Base-by-base conservation (phyloP, 2,329 filamentous ascomycete genomes). In the Apiospora marii region DNA sequence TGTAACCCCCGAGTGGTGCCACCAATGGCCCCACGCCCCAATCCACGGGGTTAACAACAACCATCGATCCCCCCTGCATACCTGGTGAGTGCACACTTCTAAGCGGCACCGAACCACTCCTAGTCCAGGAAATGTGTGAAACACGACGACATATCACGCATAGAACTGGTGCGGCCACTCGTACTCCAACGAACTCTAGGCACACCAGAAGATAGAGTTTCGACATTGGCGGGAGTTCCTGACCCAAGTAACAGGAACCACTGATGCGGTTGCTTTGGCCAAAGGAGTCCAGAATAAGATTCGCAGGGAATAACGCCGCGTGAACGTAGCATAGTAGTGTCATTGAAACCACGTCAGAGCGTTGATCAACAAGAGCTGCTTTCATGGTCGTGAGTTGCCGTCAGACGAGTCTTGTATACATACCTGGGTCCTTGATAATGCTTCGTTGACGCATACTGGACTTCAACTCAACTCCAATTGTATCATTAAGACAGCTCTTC, bases 1-100 rank as follows among this genome's bases (percentile, higher is more conserved):
- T 19, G 44, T 14, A 46, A 53, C 51, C 51, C 51, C 27, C 30
- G 51, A 34, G 51, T 58, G 51, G 51, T 58, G 51, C 51, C 51
- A 58, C 51, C 27, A 10, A 58, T 58, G 51, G 51, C 51, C 27
- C 51, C 51, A 58, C 51, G 51, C 24, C 14, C 1, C 6, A 1
- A 22, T 2, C 27, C 51, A 7, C 6, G 27, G 44, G 44, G 44
- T 5, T 6, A 58, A 4, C 24, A 16, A 4, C 24, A 27, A 10
- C 24, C 13, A 30, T 16, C 3, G n/a, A 13, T 13, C 12, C 24
- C 27, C 51, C 2, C 27, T 34, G 14, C 51, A 34, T 22, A 14
- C n/a, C 22, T 22, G 4, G 44, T 16, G 19, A 22, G 3, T 7
- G 44, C 44, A 48, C 44, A 48, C 16, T 19, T 19, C 16, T 7